Percentiles rank a stretch among this genome's conserved stretches.
Evolutionary conservation across 1,284 basidiomycete genomes (phyloP).

Genomic region (Ceratobasidium sp.): DNA sequence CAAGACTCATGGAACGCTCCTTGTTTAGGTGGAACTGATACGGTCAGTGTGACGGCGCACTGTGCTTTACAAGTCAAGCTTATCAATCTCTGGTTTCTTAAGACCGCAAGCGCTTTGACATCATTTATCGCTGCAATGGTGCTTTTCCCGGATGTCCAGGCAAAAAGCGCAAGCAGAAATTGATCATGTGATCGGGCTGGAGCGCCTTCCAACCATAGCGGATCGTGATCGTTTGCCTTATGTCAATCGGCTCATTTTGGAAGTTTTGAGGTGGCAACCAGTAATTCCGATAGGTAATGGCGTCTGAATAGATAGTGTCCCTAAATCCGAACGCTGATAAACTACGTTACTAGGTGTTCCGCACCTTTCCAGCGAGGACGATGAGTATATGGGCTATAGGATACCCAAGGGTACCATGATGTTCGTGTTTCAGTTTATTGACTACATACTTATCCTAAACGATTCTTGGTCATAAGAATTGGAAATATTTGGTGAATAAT

Average conservation of each 20-base stretch:
- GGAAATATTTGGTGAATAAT: conserved; percentile 16
- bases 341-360: background rate
- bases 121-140: conserved; percentile 46
- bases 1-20: background rate
- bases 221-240: conserved; percentile 44
- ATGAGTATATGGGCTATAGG: conserved; percentile 22
- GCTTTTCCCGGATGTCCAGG: conserved; percentile 45
- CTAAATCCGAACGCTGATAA: background rate
- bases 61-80: background rate
- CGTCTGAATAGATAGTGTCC: background rate
- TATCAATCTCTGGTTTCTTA: background rate
- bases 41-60: background rate
- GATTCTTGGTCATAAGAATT: too few relatives aligned
- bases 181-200: conserved; percentile 45
- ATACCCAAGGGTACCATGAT: conserved; percentile 21
- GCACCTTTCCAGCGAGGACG: conserved; percentile 2
- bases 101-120: conserved; percentile 43
- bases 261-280: conserved; percentile 46
- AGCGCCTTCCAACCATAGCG: conserved; percentile 42
- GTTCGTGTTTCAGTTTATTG: background rate
- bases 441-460: too few relatives aligned
- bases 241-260: conserved; percentile 45
- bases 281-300: conserved; percentile 23
- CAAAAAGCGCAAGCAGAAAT: conserved; percentile 45
- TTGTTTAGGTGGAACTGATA: conserved; percentile 23